These are phyloP conservation scores for Nevesoporus exiguus DNA, from an alignment of 768 basidiomycete species.

Conservation along the genomic window DNA sequence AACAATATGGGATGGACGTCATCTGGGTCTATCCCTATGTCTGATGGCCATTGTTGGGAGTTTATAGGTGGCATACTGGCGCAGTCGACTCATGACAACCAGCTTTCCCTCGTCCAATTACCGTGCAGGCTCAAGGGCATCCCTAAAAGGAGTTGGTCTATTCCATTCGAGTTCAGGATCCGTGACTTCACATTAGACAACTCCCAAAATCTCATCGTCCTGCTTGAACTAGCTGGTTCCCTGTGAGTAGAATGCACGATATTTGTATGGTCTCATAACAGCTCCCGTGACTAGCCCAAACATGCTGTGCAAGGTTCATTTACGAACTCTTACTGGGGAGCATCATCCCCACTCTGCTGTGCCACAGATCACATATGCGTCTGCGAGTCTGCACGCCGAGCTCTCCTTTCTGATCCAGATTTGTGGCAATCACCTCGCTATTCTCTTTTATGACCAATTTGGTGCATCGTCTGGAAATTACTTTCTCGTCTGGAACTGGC, in stretches of 20 bases:
- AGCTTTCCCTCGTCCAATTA: conserved; percentile 26
- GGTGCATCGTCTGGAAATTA: conserved; percentile 3
- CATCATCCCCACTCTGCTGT: conserved; percentile 23
- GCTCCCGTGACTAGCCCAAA: conserved; percentile 14
- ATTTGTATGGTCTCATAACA: not conserved
- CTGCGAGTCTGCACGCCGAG: not conserved
- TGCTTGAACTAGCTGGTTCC: conserved; percentile 23
- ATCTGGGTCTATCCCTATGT: conserved; percentile 11
- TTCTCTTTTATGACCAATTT: conserved; percentile 23
- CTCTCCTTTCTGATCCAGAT: conserved; percentile 30
- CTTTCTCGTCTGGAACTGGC: conserved; percentile 37
- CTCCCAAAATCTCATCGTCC: conserved; percentile 35
- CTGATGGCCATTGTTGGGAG: conserved; percentile 31
- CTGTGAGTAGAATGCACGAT: conserved; percentile 14
- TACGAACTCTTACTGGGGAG: conserved; percentile 30
- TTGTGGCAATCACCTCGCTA: conserved; percentile 29
- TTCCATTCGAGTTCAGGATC: conserved; percentile 25
- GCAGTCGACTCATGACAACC: conserved; percentile 19
- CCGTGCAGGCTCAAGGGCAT: conserved; percentile 32
- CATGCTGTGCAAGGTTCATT: conserved; percentile 23
- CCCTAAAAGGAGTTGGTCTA: conserved; percentile 26
- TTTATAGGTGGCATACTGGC: conserved; percentile 34
- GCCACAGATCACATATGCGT: conserved; percentile 14
- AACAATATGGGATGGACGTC: conserved; percentile 22
- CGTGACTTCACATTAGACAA: conserved; percentile 37